These are phyloP conservation scores for Glaciozyma martinii DNA, from an alignment of 768 basidiomycete species.

Conservation along the genomic window DNA sequence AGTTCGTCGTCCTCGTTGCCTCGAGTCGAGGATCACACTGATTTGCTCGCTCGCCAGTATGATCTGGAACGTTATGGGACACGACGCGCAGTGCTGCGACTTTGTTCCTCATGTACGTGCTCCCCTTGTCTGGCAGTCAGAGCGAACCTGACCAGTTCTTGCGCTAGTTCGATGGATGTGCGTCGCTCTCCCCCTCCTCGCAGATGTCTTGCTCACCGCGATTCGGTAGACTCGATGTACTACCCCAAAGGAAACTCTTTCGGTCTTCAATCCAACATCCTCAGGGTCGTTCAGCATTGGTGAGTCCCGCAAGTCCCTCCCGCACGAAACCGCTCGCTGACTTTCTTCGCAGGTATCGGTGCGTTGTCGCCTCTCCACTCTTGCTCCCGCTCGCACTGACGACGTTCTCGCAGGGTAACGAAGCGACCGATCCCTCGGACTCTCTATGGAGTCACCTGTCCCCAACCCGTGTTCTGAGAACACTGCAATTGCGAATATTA, in stretches of 20 bases:
- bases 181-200: neutral
- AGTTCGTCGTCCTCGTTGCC: neutral
- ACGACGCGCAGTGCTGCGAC: conserved; percentile 21
- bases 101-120: conserved; percentile 6
- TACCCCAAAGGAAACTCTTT: neutral
- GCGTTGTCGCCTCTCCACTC: neutral
- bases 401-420: neutral
- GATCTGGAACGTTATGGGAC: conserved; percentile 21
- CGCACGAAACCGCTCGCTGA: neutral
- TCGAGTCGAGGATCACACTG: neutral
- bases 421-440: neutral
- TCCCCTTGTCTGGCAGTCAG: neutral
- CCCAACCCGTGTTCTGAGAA: neutral
- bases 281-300: neutral
- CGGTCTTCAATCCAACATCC: neutral
- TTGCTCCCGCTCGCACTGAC: neutral
- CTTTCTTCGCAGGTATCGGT: neutral
- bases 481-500: too few species aligned
- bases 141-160: neutral
- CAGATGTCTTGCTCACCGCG: neutral
- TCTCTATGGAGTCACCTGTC: neutral
- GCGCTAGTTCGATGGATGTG: neutral
- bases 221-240: neutral
- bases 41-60: neutral
- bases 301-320: neutral